These are phyloP conservation scores for Mycena floridula DNA, from an alignment of 768 basidiomycete species.

Conservation along the genomic window DNA sequence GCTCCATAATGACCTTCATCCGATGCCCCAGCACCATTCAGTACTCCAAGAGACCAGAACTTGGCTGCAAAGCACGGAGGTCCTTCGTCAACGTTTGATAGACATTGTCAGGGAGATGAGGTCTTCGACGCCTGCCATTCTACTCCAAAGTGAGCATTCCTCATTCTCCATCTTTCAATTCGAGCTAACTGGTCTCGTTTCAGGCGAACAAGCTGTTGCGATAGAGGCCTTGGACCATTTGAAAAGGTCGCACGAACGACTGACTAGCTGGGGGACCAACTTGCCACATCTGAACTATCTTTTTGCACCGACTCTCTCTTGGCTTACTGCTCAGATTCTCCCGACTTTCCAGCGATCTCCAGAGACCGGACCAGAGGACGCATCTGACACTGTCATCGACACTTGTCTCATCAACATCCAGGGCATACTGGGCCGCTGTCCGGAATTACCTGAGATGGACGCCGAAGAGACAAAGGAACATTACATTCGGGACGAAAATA, in stretches of 20 bases:
- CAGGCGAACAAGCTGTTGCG: no score
- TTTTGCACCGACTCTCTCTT: slow-evolving; percentile 23
- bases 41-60: slow-evolving; percentile 2
- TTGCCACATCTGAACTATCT: slow-evolving; percentile 25
- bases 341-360: slow-evolving; percentile 2
- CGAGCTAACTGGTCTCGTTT: no score
- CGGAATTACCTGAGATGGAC: slow-evolving; percentile 16
- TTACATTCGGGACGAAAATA: slow-evolving; percentile 46
- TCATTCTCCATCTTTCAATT: neutral
- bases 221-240: slow-evolving; percentile 7
- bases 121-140: slow-evolving; percentile 15
- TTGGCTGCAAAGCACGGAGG: neutral
- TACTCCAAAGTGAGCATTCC: slow-evolving; percentile 4
- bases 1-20: slow-evolving; percentile 26
- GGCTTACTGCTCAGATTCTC: slow-evolving; percentile 17
- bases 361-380: slow-evolving; percentile 10
- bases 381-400: slow-evolving; percentile 46
- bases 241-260: neutral
- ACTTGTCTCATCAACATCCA: slow-evolving; percentile 63
- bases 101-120: neutral
- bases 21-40: slow-evolving; percentile 12
- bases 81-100: neutral
- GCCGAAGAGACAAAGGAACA: slow-evolving; percentile 32
- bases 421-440: slow-evolving; percentile 38
- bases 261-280: slow-evolving; percentile 20